phyloP scores from a whole-genome alignment of 345 rosid species.

The Eucalyptus erythrocorys region DNA sequence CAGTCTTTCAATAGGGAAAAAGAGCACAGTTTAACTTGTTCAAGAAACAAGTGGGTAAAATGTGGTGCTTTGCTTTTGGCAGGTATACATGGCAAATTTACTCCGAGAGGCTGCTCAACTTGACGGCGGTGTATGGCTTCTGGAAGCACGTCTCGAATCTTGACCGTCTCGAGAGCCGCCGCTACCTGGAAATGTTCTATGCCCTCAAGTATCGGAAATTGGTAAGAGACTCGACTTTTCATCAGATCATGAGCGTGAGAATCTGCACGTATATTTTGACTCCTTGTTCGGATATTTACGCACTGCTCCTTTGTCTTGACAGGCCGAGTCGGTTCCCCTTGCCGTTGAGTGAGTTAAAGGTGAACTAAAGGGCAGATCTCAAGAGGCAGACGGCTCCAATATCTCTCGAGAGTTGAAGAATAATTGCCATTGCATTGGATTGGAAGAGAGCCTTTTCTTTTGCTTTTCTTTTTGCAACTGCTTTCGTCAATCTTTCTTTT shows the following conservation, averaged over 20 bases:
- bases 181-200: slow-evolving; percentile 92
- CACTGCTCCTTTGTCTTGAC: background rate
- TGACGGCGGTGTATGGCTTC: slow-evolving; percentile 90
- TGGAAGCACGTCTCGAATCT: slow-evolving; percentile 96
- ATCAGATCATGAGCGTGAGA: background rate
- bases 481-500: background rate
- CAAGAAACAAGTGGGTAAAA: background rate
- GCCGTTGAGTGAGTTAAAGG: background rate
- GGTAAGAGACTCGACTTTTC: slow-evolving; percentile 18
- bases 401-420: background rate
- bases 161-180: slow-evolving; percentile 80
- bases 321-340: background rate
- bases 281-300: background rate
- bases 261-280: background rate
- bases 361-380: background rate
- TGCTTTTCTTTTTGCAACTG: background rate
- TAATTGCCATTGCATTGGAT: background rate
- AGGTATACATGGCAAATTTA: slow-evolving; percentile 96
- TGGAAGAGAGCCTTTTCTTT: background rate
- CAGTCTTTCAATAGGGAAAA: background rate
- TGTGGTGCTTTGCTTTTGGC: background rate
- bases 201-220: slow-evolving; percentile 78
- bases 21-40: background rate
- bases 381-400: background rate
- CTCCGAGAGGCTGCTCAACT: slow-evolving; percentile 80